Percentiles rank a stretch among this genome's conserved stretches.
These are phyloP conservation scores for Clitopilus passeckerianus DNA, from an alignment of 768 basidiomycete genomes.

Conservation along the genomic window DNA sequence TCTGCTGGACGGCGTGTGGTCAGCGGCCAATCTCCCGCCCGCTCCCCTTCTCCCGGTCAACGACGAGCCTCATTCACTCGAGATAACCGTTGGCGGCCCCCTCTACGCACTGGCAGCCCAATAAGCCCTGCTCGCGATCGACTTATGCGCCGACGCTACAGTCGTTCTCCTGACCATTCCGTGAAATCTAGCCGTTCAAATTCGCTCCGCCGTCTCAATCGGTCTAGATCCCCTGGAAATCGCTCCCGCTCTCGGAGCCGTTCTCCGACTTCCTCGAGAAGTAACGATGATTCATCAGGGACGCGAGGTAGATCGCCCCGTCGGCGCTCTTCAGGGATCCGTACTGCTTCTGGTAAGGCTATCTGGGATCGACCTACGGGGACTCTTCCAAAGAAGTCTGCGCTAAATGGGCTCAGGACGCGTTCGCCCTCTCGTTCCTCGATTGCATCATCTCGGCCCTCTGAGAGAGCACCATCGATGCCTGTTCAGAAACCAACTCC, in stretches of 20 bases:
- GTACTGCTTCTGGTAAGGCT: neutral
- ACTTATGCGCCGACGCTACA: neutral
- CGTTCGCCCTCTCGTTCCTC: slow-evolving; percentile 42
- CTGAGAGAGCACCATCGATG: slow-evolving; percentile 28
- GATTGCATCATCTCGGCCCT: slow-evolving; percentile 46
- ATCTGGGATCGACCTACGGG: neutral
- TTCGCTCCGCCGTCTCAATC: neutral
- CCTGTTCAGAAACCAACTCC: slow-evolving; percentile 1
- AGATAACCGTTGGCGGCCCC: neutral
- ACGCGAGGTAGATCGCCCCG: neutral
- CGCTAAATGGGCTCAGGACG: neutral
- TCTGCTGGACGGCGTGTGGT: neutral
- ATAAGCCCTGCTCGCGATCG: neutral
- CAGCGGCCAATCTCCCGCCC: neutral
- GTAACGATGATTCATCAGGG: neutral
- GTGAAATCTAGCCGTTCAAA: neutral
- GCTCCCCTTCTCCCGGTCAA: neutral
- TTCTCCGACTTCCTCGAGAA: neutral
- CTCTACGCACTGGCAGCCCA: neutral
- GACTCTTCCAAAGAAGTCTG: neutral
- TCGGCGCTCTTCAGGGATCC: neutral
- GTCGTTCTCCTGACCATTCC: neutral
- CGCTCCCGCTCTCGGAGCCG: neutral
- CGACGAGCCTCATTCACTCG: neutral
- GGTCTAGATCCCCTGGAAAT: neutral